phyloP scores from a whole-genome alignment of 1,284 basidiomycete species.

The Ganoderma sp. region DNA sequence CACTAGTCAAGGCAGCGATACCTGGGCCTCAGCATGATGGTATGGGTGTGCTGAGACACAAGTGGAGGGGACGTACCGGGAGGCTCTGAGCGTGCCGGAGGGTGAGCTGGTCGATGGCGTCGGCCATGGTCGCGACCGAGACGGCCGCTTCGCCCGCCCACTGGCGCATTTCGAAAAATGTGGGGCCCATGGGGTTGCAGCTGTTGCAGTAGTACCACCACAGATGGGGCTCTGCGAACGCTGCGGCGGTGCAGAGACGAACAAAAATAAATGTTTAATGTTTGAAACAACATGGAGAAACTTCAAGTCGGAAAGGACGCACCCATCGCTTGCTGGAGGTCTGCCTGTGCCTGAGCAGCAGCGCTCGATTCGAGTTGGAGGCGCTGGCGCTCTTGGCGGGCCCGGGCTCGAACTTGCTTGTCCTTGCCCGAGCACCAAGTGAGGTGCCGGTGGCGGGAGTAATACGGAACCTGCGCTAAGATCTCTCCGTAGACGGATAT shows the following conservation, averaged over 20 bases:
- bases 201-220: no score
- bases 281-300: no score
- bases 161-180: neutral
- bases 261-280: no score
- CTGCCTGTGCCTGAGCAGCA: neutral
- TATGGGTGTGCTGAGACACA: neutral
- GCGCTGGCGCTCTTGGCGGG: neutral
- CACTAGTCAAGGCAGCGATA: no score
- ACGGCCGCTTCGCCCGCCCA: neutral
- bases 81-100: neutral
- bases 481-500: neutral
- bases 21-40: no score
- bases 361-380: no score
- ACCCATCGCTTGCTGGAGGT: neutral
- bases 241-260: neutral
- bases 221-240: neutral
- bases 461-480: no score
- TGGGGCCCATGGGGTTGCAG: neutral
- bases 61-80: neutral
- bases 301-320: neutral
- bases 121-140: neutral
- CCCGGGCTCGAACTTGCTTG: neutral
- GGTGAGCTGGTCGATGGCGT: neutral
- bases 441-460: slow-evolving; percentile 4
- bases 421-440: slow-evolving; percentile 19